Percentiles rank a stretch among this genome's conserved stretches.
These are phyloP conservation scores for Skeletonema costatum DNA, from an alignment of 108 stramenopile species.

Conservation along the genomic window DNA sequence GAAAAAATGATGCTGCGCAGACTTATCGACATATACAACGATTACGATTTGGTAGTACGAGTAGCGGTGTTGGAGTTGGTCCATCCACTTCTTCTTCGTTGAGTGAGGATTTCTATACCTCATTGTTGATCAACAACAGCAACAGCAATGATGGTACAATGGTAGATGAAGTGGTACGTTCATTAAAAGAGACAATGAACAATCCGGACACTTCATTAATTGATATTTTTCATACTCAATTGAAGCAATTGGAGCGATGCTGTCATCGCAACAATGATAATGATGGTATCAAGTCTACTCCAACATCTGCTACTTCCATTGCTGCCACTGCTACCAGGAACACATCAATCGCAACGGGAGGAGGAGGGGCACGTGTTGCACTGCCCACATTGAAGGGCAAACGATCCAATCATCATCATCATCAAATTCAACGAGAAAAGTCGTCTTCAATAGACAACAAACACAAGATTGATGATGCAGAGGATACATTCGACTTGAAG, in stretches of 20 bases:
- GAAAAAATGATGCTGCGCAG: conserved; percentile 9
- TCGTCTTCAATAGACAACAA: neutral
- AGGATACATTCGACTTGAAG: neutral
- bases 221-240: conserved; percentile 7
- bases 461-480: neutral
- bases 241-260: conserved; percentile 9
- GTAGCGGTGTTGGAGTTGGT: neutral
- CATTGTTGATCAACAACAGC: conserved; percentile 1
- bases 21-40: conserved; percentile 42
- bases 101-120: conserved; percentile 11
- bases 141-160: neutral
- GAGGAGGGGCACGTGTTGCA: neutral
- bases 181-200: conserved; percentile 12
- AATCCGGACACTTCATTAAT: conserved; percentile 3
- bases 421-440: neutral
- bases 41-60: conserved; percentile 9
- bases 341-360: neutral
- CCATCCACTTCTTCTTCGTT: neutral
- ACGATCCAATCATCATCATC: neutral
- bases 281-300: neutral
- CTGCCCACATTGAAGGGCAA: neutral
- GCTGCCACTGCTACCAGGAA: neutral
- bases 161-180: conserved; percentile 9
- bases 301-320: neutral
- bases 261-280: neutral